phyloP scores from a whole-genome alignment of 139 green algal species.

The Chlorella sp. region DNA sequence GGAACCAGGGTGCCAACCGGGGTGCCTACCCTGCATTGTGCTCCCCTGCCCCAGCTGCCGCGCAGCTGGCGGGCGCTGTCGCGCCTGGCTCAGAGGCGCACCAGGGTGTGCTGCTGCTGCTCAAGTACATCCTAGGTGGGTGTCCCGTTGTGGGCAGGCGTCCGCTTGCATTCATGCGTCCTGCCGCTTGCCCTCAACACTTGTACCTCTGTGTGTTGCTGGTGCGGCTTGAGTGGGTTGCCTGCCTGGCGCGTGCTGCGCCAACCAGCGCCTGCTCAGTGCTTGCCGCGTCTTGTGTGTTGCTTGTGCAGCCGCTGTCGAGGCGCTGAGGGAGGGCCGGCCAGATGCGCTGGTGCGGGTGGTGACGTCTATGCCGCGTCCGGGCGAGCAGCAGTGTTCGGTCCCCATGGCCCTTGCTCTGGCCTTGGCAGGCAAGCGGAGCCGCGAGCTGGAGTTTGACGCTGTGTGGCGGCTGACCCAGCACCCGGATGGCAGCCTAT shows the following conservation, averaged over 20 bases:
- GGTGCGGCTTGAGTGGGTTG: background rate
- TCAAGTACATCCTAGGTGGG: background rate
- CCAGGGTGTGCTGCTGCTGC: background rate
- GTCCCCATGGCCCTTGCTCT: slow-evolving; percentile 2
- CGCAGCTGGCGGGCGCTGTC: background rate
- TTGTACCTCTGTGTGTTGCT: background rate
- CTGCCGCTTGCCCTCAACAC: background rate
- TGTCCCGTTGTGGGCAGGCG: background rate
- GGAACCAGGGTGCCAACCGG: too few species aligned
- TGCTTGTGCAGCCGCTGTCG: background rate
- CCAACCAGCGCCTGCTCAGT: background rate
- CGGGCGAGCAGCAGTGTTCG: background rate
- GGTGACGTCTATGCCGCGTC: background rate
- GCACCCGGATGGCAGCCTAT: background rate
- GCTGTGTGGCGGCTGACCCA: background rate
- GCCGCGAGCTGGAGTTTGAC: background rate
- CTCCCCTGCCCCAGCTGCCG: background rate
- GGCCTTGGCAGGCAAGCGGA: background rate
- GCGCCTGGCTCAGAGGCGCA: background rate
- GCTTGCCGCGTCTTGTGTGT: background rate
- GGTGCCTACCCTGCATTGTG: background rate
- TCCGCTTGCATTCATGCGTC: background rate
- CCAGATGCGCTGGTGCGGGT: background rate
- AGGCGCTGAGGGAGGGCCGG: background rate
- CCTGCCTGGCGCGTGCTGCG: background rate